Evolutionary conservation across 371 early-diverging fungal genomes (phyloP).

Genomic region (Vairimorpha ceranae): DNA sequence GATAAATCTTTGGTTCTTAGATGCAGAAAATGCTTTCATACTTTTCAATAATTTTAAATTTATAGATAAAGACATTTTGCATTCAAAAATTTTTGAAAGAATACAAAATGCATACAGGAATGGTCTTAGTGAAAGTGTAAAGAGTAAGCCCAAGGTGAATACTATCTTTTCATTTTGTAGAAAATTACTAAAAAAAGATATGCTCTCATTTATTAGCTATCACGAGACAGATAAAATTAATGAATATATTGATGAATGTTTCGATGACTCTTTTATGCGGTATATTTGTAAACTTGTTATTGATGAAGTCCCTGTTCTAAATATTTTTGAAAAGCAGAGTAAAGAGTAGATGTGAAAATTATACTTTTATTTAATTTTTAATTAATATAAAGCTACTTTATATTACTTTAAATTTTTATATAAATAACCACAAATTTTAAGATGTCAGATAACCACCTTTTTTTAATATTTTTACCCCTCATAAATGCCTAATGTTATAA

Average conservation of each 20-base stretch:
- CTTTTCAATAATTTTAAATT: background rate
- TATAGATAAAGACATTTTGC: background rate
- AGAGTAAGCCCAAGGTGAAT: background rate
- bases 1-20: background rate
- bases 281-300: constrained; percentile 29
- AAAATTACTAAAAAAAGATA: background rate
- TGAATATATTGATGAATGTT: constrained; percentile 14
- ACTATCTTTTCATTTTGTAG: background rate
- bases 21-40: background rate
- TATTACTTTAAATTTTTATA: too few species aligned
- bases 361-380: too few species aligned
- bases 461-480: too few species aligned
- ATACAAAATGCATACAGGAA: background rate
- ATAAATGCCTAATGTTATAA: background rate
- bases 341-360: too few species aligned
- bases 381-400: too few species aligned
- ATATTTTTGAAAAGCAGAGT: background rate
- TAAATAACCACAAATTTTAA: too few species aligned
- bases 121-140: background rate
- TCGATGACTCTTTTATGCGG: constrained; percentile 12
- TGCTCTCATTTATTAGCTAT: background rate
- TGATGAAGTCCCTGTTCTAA: constrained; percentile 25
- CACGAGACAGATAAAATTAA: background rate
- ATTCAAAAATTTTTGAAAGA: background rate
- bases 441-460: too few species aligned